Percentiles rank a stretch among this genome's conserved stretches.
These are phyloP conservation scores for Spatholobus suberectus DNA, from an alignment of 306 rosid species.

Conservation along the genomic window DNA sequence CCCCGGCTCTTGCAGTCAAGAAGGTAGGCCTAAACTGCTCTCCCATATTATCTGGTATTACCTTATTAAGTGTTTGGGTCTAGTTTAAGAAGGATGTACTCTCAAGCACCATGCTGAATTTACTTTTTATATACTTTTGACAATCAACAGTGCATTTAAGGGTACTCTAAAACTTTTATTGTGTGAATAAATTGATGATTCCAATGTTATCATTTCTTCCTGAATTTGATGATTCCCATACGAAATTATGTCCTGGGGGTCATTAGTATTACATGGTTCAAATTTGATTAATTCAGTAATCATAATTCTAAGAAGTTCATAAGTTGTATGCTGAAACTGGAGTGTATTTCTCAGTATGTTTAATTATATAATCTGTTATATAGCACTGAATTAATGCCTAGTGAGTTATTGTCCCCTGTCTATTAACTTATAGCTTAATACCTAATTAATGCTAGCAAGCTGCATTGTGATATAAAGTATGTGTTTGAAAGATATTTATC, in stretches of 20 bases:
- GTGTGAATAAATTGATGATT: conserved; percentile 17
- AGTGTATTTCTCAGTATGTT: not conserved
- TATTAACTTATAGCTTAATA: not conserved
- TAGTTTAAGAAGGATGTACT: conserved; percentile 28
- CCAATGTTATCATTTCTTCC: conserved; percentile 23
- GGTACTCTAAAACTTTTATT: not conserved
- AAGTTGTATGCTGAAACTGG: conserved; percentile 17
- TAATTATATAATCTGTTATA: not conserved
- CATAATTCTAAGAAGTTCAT: not conserved
- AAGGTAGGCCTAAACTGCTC: conserved; percentile 57
- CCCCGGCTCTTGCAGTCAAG: conserved; percentile 79
- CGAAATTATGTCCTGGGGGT: not conserved
- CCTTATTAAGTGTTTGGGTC: not conserved
- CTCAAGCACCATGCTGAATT: conserved; percentile 26
- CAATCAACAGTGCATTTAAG: conserved; percentile 10
- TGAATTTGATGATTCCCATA: not conserved
- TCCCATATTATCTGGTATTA: conserved; percentile 8
- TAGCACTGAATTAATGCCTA: not conserved
- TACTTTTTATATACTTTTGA: conserved; percentile 22
- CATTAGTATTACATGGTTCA: conserved; percentile 8
- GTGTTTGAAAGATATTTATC: conserved; percentile 17
- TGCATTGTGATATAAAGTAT: conserved; percentile 4
- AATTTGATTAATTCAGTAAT: not conserved
- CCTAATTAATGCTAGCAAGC: conserved; percentile 5
- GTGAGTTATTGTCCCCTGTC: not conserved